Evolutionary conservation across 2,329 filamentous ascomycete genomes (phyloP).

Genomic region (Phyllachora maydis): DNA sequence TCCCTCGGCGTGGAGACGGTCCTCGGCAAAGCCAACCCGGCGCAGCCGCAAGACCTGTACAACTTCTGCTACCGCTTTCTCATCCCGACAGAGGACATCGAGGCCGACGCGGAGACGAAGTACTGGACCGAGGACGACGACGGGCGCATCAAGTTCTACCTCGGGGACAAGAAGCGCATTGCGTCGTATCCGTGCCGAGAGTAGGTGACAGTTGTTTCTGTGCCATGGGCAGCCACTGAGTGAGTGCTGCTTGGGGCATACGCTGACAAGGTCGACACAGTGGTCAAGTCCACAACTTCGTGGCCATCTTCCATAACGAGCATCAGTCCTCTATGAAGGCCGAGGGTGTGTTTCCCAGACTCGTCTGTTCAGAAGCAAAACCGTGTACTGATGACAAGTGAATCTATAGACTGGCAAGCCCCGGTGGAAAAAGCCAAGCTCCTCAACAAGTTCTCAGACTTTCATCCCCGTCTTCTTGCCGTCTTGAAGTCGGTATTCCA

Average conservation of each 20-base stretch:
- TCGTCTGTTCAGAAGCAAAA: too few species aligned
- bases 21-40: conserved; percentile 8
- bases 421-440: conserved; percentile 10
- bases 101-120: conserved; percentile 11
- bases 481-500: conserved; percentile 8
- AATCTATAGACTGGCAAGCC: conserved; percentile 11
- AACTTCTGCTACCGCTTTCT: conserved; percentile 16
- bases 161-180: conserved; percentile 8
- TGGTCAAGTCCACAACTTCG: conserved; percentile 14
- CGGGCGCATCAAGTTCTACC: conserved; percentile 8
- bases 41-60: conserved; percentile 7
- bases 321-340: conserved; percentile 5
- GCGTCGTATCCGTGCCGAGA: conserved; percentile 11
- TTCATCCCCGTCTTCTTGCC: conserved; percentile 8
- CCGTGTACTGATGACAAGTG: background rate
- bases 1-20: conserved; percentile 6
- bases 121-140: conserved; percentile 10
- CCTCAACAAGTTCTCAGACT: conserved; percentile 9
- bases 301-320: conserved; percentile 11
- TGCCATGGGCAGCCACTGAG: too few species aligned
- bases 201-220: too few species aligned
- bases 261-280: too few species aligned
- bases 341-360: conserved; percentile 2
- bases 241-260: too few species aligned
- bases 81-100: conserved; percentile 9